Conservation (phyloP, 495 filamentous ascomycete genomes). For the Neurospora sp. region DNA sequence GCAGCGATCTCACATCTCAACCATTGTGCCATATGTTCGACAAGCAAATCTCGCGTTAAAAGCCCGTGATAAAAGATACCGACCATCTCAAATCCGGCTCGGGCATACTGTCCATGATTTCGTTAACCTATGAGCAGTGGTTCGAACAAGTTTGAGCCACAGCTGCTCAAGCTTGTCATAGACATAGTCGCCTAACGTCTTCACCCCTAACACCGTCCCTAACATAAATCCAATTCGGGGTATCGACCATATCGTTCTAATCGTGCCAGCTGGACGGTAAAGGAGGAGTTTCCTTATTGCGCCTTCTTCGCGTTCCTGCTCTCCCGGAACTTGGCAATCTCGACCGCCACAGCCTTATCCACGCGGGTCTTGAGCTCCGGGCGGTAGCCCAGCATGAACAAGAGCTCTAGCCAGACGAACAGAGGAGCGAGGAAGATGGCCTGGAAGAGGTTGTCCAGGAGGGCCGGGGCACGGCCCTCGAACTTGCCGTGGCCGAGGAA, state of each 20-base stretch:
- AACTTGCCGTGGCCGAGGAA: constrained; percentile 88
- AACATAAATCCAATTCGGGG: neutral
- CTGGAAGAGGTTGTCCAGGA: constrained; percentile 85
- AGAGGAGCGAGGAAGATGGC: constrained; percentile 92
- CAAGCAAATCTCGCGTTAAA: neutral
- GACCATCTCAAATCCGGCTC: neutral
- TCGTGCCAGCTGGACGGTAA: neutral
- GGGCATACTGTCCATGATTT: neutral
- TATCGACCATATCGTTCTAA: neutral
- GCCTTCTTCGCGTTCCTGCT: constrained; percentile 24
- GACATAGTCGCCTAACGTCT: neutral
- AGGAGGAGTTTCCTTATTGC: neutral
- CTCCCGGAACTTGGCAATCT: constrained; percentile 50
- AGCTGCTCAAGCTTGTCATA: neutral
- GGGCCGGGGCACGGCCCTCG: constrained; percentile 77
- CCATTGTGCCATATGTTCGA: neutral
- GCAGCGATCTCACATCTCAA: neutral
- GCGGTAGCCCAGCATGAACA: constrained; percentile 87
- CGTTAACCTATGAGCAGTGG: neutral
- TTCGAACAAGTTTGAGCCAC: neutral
- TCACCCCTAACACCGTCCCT: neutral
- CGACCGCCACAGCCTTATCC: constrained; percentile 59
- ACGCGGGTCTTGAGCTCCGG: constrained; percentile 74
- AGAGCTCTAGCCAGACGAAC: constrained; percentile 92
- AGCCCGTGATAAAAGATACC: neutral